phyloP scores from a whole-genome alignment of 2,329 filamentous ascomycete genomes.

The Metarhizium brunneum region DNA sequence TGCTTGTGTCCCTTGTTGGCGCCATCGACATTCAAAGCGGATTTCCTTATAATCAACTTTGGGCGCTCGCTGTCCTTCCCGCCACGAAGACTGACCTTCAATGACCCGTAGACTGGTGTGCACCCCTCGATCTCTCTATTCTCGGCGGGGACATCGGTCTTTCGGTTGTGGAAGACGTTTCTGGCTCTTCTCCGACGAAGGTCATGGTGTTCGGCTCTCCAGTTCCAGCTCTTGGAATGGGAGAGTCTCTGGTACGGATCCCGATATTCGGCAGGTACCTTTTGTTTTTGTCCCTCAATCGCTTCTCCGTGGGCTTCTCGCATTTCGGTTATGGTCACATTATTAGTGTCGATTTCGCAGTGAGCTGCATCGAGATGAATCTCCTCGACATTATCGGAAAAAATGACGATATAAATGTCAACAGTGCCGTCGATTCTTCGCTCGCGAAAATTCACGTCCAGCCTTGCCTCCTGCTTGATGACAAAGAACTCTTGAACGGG shows the following conservation, averaged over 20 bases:
- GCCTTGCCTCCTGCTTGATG: constrained; percentile 75
- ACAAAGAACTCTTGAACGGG: constrained; percentile 41
- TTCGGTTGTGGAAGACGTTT: constrained; percentile 41
- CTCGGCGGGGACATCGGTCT: constrained; percentile 44
- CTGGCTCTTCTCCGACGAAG: constrained; percentile 59
- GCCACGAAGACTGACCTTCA: constrained; percentile 33
- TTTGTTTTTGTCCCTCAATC: constrained; percentile 26
- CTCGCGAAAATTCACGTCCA: constrained; percentile 79
- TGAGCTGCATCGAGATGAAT: constrained; percentile 54
- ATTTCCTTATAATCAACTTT: constrained; percentile 35
- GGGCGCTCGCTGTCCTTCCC: constrained; percentile 31
- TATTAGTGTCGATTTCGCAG: constrained; percentile 45
- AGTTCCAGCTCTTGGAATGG: constrained; percentile 50
- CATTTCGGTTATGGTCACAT: constrained; percentile 40
- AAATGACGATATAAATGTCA: constrained; percentile 67
- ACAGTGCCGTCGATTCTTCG: constrained; percentile 69
- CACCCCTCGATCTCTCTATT: constrained; percentile 46
- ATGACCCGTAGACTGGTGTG: constrained; percentile 44
- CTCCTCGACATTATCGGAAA: constrained; percentile 47
- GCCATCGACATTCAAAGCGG: constrained; percentile 22
- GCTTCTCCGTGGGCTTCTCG: constrained; percentile 25
- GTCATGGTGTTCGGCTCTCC: constrained; percentile 66
- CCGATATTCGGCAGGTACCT: constrained; percentile 34
- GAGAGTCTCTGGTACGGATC: constrained; percentile 62
- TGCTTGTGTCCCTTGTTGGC: constrained; percentile 33